Evolutionary conservation across 805 yeast species (phyloP).

Genomic region (Saturnispora galanensis): DNA sequence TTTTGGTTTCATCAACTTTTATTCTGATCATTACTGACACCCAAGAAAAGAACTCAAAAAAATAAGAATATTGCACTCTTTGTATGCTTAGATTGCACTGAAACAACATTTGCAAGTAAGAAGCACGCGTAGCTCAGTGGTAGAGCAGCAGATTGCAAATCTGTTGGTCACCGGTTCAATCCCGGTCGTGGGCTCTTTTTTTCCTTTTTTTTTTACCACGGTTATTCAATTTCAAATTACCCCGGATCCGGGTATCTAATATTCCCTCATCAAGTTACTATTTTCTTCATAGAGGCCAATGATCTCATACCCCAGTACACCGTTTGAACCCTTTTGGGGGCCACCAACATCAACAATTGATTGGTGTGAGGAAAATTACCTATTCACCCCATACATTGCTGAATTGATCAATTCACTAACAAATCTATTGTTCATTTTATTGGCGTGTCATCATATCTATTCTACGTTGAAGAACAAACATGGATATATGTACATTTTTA

Average conservation of each 20-base stretch:
- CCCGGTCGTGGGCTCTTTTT: constrained; percentile 73
- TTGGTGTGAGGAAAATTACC: constrained; percentile 98
- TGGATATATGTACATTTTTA: constrained; percentile 61
- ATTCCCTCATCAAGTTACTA: neutral
- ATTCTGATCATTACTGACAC: too few relatives aligned
- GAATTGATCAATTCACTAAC: constrained; percentile 85
- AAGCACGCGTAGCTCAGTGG: constrained; percentile 75
- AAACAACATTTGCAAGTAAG: neutral
- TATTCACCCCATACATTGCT: constrained; percentile 75
- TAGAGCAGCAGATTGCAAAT: constrained; percentile 99
- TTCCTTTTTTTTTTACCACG: neutral
- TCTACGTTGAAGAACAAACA: constrained; percentile 51
- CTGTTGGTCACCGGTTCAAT: constrained; percentile 97
- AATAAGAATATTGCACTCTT: too few relatives aligned
- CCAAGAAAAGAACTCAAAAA: too few relatives aligned
- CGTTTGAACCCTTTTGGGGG: constrained; percentile 46
- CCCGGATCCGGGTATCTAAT: neutral
- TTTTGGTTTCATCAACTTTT: too few relatives aligned
- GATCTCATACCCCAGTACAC: constrained; percentile 8
- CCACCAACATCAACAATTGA: constrained; percentile 88
- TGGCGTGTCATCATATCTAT: constrained; percentile 31
- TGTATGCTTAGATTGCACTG: too few relatives aligned
- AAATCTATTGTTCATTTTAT: constrained; percentile 34
- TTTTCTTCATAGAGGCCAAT: constrained; percentile 2
- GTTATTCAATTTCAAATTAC: neutral